A percentile compares a stretch with the other conserved stretches of the same genome.
Evolutionary conservation across 768 basidiomycete genomes (phyloP).

Genomic region (Podaxis rugospora): DNA sequence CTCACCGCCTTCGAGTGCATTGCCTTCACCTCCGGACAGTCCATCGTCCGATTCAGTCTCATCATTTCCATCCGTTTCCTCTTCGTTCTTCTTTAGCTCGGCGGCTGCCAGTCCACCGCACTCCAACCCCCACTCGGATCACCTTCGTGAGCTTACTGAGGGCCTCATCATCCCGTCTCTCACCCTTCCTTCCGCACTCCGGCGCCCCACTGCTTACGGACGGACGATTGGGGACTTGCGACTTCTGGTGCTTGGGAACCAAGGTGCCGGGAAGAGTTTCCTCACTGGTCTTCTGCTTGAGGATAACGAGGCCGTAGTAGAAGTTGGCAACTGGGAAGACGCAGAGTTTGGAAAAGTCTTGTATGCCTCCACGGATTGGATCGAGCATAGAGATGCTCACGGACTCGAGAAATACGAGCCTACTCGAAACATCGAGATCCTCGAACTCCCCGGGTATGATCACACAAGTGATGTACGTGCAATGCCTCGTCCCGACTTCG

Average conservation of each 20-base stretch:
- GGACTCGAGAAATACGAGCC: conserved; percentile 66
- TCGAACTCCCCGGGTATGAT: conserved; percentile 44
- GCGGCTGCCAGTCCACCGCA: conserved; percentile 64
- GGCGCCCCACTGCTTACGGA: conserved; percentile 61
- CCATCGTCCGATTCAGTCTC: conserved; percentile 60
- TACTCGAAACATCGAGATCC: conserved; percentile 58
- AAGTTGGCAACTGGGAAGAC: conserved; percentile 56
- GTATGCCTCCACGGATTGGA: conserved; percentile 68
- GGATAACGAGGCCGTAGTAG: conserved; percentile 67
- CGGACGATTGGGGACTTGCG: conserved; percentile 62
- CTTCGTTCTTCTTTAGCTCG: conserved; percentile 77
- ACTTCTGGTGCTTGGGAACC: conserved; percentile 48
- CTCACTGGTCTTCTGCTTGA: conserved; percentile 48
- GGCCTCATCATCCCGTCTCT: conserved; percentile 68
- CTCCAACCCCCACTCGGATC: conserved; percentile 32
- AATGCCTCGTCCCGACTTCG: conserved; percentile 8
- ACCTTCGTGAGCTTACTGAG: conserved; percentile 17
- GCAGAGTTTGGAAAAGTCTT: conserved; percentile 32
- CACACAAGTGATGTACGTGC: conserved; percentile 41
- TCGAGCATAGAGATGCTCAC: conserved; percentile 60
- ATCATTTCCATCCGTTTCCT: conserved; percentile 67
- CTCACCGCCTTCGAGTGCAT: conserved; percentile 43
- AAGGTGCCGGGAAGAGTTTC: conserved; percentile 39
- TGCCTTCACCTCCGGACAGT: conserved; percentile 60
- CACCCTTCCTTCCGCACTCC: conserved; percentile 56